These are phyloP conservation scores for Coemansia erecta DNA, from an alignment of 192 early-diverging fungal species.

Conservation along the genomic window DNA sequence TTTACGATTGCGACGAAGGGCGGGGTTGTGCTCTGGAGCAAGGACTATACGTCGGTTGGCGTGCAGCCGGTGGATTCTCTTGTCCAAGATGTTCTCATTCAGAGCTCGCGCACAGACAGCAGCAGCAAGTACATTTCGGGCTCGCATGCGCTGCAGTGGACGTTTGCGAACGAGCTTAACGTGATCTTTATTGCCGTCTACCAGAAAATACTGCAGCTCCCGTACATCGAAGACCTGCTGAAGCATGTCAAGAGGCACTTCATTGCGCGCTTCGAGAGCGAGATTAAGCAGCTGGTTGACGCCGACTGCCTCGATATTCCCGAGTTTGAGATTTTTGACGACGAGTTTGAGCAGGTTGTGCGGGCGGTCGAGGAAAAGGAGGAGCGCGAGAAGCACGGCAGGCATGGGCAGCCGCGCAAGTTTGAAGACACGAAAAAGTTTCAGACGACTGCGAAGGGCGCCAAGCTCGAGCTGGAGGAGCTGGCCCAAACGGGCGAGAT, in stretches of 20 bases:
- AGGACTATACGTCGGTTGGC: slow-evolving; percentile 59
- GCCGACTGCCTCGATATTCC: slow-evolving; percentile 24
- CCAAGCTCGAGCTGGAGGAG: slow-evolving; percentile 51
- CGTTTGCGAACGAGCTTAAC: slow-evolving; percentile 76
- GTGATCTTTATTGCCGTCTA: slow-evolving; percentile 84
- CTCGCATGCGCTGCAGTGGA: slow-evolving; percentile 73
- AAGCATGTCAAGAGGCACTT: slow-evolving; percentile 68
- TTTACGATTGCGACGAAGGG: slow-evolving; percentile 83
- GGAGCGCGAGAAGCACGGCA: slow-evolving; percentile 35
- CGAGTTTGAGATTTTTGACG: slow-evolving; percentile 57
- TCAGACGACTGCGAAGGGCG: slow-evolving; percentile 60
- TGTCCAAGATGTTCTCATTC: slow-evolving; percentile 76
- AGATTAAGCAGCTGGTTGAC: slow-evolving; percentile 28
- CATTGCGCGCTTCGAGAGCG: slow-evolving; percentile 54
- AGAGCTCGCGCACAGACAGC: slow-evolving; percentile 59
- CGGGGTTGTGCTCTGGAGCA: slow-evolving; percentile 84
- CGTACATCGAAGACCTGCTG: slow-evolving; percentile 82
- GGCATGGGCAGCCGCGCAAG: slow-evolving; percentile 62
- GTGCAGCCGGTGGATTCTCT: slow-evolving; percentile 70
- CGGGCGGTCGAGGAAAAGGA: slow-evolving; percentile 69
- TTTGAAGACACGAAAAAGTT: slow-evolving; percentile 82
- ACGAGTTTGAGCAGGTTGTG: slow-evolving; percentile 68
- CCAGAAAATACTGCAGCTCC: slow-evolving; percentile 81
- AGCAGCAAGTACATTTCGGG: slow-evolving; percentile 61
- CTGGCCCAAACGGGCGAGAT: slow-evolving; percentile 40